These are phyloP conservation scores for Kodamaea fukazawae DNA, from an alignment of 805 yeast species.

Conservation along the genomic window DNA sequence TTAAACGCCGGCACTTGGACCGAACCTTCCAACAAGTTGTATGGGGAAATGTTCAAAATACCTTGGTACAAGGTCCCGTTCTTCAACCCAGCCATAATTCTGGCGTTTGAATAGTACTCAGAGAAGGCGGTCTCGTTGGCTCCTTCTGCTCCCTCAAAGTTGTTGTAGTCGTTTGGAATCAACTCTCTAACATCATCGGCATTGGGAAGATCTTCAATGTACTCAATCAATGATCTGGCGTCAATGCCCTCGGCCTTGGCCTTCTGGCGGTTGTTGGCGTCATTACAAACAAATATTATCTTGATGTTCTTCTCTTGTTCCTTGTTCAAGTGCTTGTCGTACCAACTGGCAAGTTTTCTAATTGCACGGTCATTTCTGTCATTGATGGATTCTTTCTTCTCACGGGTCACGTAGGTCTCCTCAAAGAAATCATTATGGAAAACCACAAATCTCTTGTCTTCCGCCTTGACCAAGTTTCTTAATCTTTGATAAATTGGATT, in stretches of 20 bases:
- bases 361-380: slow-evolving; percentile 93
- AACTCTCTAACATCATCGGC: slow-evolving; percentile 74
- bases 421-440: slow-evolving; percentile 90
- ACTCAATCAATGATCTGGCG: slow-evolving; percentile 63
- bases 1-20: slow-evolving; percentile 70
- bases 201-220: slow-evolving; percentile 67
- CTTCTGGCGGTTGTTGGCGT: slow-evolving; percentile 58
- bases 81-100: slow-evolving; percentile 87
- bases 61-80: slow-evolving; percentile 90
- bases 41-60: slow-evolving; percentile 70
- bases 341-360: slow-evolving; percentile 72
- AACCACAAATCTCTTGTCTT: slow-evolving; percentile 80
- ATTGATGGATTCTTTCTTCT: slow-evolving; percentile 67
- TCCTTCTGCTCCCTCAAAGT: slow-evolving; percentile 29
- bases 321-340: slow-evolving; percentile 55
- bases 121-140: slow-evolving; percentile 59
- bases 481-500: slow-evolving; percentile 85
- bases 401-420: slow-evolving; percentile 64
- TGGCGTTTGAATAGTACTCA: slow-evolving; percentile 74
- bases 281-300: slow-evolving; percentile 71
- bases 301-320: slow-evolving; percentile 37
- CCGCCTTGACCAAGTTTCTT: slow-evolving; percentile 69
- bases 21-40: slow-evolving; percentile 85
- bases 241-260: slow-evolving; percentile 54
- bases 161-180: slow-evolving; percentile 56